These are phyloP conservation scores for Alnus glutinosa DNA, from an alignment of 306 rosid genomes.

Conservation along the genomic window DNA sequence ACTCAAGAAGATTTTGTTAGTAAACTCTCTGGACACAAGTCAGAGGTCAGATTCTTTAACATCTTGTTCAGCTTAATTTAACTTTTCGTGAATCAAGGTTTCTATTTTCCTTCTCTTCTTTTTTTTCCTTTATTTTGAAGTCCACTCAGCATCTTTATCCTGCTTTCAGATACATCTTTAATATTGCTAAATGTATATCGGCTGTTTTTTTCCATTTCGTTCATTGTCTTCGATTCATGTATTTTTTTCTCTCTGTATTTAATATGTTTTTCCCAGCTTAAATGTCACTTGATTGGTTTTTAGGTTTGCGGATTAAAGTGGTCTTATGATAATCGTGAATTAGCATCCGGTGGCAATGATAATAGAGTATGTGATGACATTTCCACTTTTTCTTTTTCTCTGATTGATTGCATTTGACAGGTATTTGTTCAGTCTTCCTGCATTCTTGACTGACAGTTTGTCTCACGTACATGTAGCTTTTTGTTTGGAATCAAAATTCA, in stretches of 20 bases:
- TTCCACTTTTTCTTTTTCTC: slow-evolving; percentile 5
- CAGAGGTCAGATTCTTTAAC: slow-evolving; percentile 64
- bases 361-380: slow-evolving; percentile 65
- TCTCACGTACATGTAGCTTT: slow-evolving; percentile 54
- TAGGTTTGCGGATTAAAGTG: slow-evolving; percentile 98
- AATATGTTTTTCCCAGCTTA: neutral
- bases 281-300: slow-evolving; percentile 30
- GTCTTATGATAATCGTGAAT: slow-evolving; percentile 95
- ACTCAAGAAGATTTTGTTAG: slow-evolving; percentile 86
- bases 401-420: slow-evolving; percentile 16
- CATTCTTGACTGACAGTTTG: slow-evolving; percentile 25
- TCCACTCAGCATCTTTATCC: slow-evolving; percentile 4
- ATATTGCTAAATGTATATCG: neutral
- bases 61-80: slow-evolving; percentile 27
- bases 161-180: slow-evolving; percentile 5
- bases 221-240: neutral
- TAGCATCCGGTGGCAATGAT: slow-evolving; percentile 99
- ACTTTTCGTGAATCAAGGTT: neutral
- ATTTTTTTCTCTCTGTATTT: neutral
- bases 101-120: neutral
- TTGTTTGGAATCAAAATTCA: slow-evolving; percentile 97
- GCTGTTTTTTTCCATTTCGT: neutral
- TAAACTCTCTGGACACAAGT: slow-evolving; percentile 86
- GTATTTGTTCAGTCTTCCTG: slow-evolving; percentile 30
- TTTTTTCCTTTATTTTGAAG: neutral